Evolutionary conservation across 768 basidiomycete genomes (phyloP), one percentile per base, ranked within the genome.

Genomic region (Rickenella mellea): DNA sequence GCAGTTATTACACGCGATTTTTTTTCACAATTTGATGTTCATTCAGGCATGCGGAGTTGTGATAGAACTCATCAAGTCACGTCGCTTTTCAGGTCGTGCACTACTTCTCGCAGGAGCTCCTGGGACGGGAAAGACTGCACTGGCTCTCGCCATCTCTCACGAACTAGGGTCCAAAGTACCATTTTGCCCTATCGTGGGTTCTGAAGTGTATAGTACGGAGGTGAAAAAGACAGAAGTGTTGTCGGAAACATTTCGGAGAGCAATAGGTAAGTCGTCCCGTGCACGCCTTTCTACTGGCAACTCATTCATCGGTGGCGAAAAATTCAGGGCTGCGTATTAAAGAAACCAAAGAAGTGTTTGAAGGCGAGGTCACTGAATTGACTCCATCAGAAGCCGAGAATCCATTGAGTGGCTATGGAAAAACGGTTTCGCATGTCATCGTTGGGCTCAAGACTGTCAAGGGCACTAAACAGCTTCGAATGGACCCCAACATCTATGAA

Each of bases 221-320:
- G 92, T 99, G 43, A 98, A 98, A 69, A 99, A 99, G 74, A 98
- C 96, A 1, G 96, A 98, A 58, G 93, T 98, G 4, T 67, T 99
- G 15, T 90, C 92, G 37, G 94, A 97, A 61, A 78, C 82, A 27
- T 98, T 98, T 64, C 73, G 94, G 44, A 69, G 96, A 51, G 93
- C 96, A 10, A 99, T 99, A 47, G 94, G 93, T 91, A 56, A 57
- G 84, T 70, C 14, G 36, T 46, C 41, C 41, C 35, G 39, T 47
- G 53, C 51, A 44, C 50, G 25, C 12, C 39, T 15, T 44, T 37
- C 38, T 48, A 38, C 24, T 36, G 2, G 29, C 11, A 29, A 41
- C 26, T 31, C 40, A 49, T 22, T 17, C 33, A 17, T 7, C 15
- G n/a, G n/a, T n/a, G 14, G 15, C 28, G 37, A 17, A 43, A n/a